These are phyloP conservation scores for Fagus crenata DNA, from an alignment of 306 rosid genomes.

Conservation along the genomic window DNA sequence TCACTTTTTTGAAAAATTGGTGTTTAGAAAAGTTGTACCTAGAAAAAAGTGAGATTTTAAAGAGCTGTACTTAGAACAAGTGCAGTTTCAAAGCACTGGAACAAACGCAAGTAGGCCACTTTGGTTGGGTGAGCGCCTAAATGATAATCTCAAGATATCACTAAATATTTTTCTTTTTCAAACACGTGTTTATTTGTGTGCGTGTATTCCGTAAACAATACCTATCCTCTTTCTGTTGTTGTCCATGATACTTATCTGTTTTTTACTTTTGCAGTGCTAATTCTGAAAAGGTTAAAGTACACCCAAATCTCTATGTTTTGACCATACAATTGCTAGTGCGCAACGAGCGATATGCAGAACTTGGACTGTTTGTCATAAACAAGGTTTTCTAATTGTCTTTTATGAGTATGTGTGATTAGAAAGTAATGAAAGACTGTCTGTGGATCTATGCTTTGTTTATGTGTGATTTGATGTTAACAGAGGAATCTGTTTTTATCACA, in stretches of 20 bases:
- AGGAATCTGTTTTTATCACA: slow-evolving; percentile 35
- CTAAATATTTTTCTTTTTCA: background rate
- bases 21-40: too few species aligned
- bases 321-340: slow-evolving; percentile 74
- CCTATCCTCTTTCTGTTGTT: slow-evolving; percentile 8
- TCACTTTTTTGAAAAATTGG: too few species aligned
- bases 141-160: slow-evolving; percentile 14
- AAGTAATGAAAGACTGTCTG: slow-evolving; percentile 11
- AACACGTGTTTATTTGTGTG: background rate
- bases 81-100: too few species aligned
- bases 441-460: slow-evolving; percentile 12
- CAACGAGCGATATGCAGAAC: slow-evolving; percentile 78
- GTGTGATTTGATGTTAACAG: slow-evolving; percentile 29
- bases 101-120: background rate
- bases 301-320: slow-evolving; percentile 66
- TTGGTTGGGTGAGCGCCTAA: slow-evolving; percentile 14
- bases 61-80: too few species aligned
- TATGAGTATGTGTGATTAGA: background rate
- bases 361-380: slow-evolving; percentile 73
- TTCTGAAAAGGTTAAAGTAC: slow-evolving; percentile 71
- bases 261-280: slow-evolving; percentile 61
- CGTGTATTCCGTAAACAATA: background rate
- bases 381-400: slow-evolving; percentile 54
- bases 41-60: too few species aligned
- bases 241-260: slow-evolving; percentile 15